phyloP scores from a whole-genome alignment of 176 grass and related monocot species.

The Carex parvula region DNA sequence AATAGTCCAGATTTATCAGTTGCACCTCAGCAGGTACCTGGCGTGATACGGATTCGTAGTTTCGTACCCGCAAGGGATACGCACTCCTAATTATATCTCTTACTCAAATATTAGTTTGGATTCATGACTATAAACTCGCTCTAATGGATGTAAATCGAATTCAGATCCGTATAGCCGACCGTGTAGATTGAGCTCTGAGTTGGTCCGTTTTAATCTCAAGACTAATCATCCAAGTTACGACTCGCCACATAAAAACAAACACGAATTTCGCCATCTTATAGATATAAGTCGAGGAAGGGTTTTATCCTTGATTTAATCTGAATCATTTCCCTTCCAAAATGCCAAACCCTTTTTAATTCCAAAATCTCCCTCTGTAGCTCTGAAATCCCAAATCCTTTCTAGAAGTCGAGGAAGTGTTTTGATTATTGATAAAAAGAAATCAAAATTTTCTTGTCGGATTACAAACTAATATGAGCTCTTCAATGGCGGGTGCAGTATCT shows the following conservation, averaged over 20 bases:
- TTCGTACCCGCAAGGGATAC: no score
- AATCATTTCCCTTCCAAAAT: not conserved
- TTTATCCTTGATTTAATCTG: not conserved
- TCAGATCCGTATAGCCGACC: no score
- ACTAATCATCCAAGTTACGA: not conserved
- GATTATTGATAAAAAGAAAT: not conserved
- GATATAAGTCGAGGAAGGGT: not conserved
- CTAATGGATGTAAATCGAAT: no score
- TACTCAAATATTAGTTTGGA: no score
- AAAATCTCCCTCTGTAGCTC: not conserved
- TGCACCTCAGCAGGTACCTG: no score
- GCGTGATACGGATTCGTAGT: no score
- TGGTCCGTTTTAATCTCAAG: no score
- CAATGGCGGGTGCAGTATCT: constrained; percentile 13
- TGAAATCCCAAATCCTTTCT: not conserved
- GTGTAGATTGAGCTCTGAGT: no score
- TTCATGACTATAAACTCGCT: no score
- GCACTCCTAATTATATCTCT: no score
- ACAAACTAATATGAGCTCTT: not conserved
- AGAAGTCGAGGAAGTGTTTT: not conserved
- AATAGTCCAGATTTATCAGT: no score
- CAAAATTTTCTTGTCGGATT: not conserved
- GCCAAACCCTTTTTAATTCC: not conserved
- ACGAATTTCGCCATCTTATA: not conserved
- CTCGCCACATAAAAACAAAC: not conserved